Base-by-base conservation (phyloP, 164 flowering plant species). In the Nelumbo lutea region DNA sequence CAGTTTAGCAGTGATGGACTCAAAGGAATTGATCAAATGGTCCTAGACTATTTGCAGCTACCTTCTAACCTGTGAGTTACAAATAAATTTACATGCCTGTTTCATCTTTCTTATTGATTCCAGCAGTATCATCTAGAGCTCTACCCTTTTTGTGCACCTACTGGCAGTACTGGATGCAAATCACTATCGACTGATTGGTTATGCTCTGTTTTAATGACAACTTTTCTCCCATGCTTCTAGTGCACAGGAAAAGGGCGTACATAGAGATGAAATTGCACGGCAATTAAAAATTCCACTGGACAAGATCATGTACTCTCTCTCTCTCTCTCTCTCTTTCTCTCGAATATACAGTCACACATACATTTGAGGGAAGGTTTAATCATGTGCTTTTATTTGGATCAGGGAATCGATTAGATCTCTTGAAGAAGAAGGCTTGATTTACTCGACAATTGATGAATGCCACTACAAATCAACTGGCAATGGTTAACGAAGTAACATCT, bases 391-490 rank as follows among this genome's bases (percentile, higher is more conserved):
- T 46, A 9, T 64, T 1, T 70, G 59, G 73, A 63, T 62, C 96
- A 92, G 96, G 81, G 80, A 78, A 68, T 79, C 83, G 11, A 80
- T 89, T 13, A 74, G 75, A 47, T 61, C 64, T 42, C 93, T 89
- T 38, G 83, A 77, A 58, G 80, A 73, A 40, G 90, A 90, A 64
- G 95, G 96, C 65, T 52, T 79, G 15, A 76, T 86, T 51, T 93
- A 93, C 77, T 77, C 90, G 5, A 88, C 94, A 40, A 79, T 82
- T 50, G 91, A 89, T 71, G 97, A 92, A 3, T 66, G 48, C 46
- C 90, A 88, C 78, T 90, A 42, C 81, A 90, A 86, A 70, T 85
- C 92, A n/a, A 80, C 91, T 9, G 76, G 64, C 61, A 84, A 83
- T 70, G 91, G 82, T 61, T 90, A 76, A 87, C 27, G 27, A 27